Conservation (phyloP, 495 filamentous ascomycete genomes). For the Neurospora sp. region DNA sequence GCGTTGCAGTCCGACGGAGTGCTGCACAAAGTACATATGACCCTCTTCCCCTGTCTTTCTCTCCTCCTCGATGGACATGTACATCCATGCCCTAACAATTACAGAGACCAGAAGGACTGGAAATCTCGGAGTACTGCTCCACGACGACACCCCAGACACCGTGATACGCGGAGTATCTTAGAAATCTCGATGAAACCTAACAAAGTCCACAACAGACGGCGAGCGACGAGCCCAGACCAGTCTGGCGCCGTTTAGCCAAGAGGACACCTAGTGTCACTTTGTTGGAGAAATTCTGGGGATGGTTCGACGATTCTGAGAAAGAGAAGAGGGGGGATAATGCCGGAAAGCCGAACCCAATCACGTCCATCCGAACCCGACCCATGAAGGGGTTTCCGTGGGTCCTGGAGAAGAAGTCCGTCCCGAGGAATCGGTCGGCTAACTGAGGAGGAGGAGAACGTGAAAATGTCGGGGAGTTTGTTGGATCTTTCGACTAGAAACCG, state of each 20-base stretch:
- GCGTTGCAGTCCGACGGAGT: not conserved
- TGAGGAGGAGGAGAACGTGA: not conserved
- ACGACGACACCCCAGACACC: not conserved
- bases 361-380: not conserved
- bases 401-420: not conserved
- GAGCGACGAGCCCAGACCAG: not conserved
- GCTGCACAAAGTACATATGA: not conserved
- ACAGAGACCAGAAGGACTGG: not conserved
- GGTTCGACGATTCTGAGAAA: not conserved
- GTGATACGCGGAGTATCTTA: not conserved
- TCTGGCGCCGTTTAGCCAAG: not conserved
- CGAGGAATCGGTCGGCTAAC: not conserved
- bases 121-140: not conserved
- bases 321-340: not conserved
- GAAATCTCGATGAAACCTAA: not conserved
- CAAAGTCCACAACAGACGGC: not conserved
- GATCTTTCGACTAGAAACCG: not conserved
- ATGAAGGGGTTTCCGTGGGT: not conserved
- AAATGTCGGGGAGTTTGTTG: not conserved
- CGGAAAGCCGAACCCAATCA: not conserved
- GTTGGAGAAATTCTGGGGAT: not conserved
- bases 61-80: not conserved
- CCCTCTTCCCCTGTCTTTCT: not conserved
- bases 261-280: not conserved
- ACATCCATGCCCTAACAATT: not conserved